Base-by-base conservation (phyloP, 2,329 filamentous ascomycete genomes). In the Blastomyces parvus region DNA sequence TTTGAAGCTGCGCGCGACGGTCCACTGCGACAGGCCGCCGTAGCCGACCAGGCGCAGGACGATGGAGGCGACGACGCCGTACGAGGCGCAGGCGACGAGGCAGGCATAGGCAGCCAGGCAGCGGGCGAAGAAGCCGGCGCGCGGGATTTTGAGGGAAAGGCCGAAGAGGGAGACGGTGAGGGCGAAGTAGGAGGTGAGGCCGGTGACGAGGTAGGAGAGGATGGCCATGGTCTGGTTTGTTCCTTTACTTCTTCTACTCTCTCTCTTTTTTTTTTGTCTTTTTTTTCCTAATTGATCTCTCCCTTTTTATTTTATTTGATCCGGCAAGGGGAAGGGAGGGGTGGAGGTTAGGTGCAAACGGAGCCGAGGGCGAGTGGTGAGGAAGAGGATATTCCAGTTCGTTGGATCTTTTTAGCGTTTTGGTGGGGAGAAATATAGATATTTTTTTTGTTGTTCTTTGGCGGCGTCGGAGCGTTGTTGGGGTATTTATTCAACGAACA, bases 11-110 rank as follows among this genome's bases (percentile, higher is more conserved):
- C 91, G 85, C 8, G 81, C 94, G 11, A 86, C 86, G 48, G 90
- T 86, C 90, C 91, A 97, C 81, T 97, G 94, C 36, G 89, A 85
- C 67, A 91, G 84, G 62, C 88, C 86, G 64, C 86, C 86, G 70
- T 88, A 84, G 64, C 91, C 91, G 59, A 86, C 69, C 19, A 89
- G 70, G 57, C 88, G 86, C 66, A 97, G 82, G 64, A 84, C 70
- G 65, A 92, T 83, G 55, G 89, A 91, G 36, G 86, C 86, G 57
- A 90, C 65, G 64, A 90, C 89, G 65, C 92, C 94, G 76, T 90
- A 95, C 69, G 81, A 75, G 36, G 92, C 84, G 72, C 80, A 78
- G 22, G 77, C 61, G 53, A 80, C 65, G 19, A 80, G 72, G 46
- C 74, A 78, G 50, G 75, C 74, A 67, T 81, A 81, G 38, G 79